A percentile compares a stretch with the other conserved stretches of the same genome.
phyloP scores from a whole-genome alignment of 2,329 filamentous ascomycete species.

The Verticillium alfalfae region DNA sequence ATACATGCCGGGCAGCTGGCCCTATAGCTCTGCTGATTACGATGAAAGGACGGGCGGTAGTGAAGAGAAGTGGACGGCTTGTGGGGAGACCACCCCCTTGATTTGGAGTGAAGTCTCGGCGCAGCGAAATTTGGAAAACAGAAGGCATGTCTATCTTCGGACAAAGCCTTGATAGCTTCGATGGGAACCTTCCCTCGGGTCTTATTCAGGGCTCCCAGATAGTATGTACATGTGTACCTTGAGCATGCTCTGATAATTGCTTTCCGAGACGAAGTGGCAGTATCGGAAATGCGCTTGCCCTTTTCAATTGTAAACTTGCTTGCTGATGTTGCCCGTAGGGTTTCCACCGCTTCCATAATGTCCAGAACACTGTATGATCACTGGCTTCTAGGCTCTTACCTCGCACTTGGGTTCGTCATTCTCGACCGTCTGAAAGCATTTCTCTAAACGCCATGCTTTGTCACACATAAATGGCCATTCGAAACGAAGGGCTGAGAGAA shows the following conservation, averaged over 20 bases:
- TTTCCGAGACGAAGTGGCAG: too few species aligned
- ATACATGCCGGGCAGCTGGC: slow-evolving; percentile 3
- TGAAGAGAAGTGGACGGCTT: not conserved
- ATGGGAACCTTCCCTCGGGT: too few species aligned
- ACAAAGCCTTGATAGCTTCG: too few species aligned
- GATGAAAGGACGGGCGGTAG: not conserved
- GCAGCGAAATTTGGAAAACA: too few species aligned
- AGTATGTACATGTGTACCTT: too few species aligned
- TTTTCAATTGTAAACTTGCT: too few species aligned
- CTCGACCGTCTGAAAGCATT: slow-evolving; percentile 7
- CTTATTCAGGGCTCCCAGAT: too few species aligned
- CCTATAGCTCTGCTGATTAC: not conserved
- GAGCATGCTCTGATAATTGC: too few species aligned
- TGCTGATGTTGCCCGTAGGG: too few species aligned
- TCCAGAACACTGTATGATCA: not conserved
- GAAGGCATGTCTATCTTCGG: too few species aligned
- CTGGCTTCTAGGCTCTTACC: not conserved
- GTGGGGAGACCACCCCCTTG: not conserved
- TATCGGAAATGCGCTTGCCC: too few species aligned
- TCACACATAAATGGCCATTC: not conserved
- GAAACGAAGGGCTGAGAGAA: not conserved
- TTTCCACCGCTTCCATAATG: not conserved
- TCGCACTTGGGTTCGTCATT: not conserved
- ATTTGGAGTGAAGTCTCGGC: not conserved
- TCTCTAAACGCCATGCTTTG: slow-evolving; percentile 25